Percentiles rank a stretch among this genome's conserved stretches.
Conservation (phyloP, 2,329 filamentous ascomycete genomes). For the Botrytis tulipae region DNA sequence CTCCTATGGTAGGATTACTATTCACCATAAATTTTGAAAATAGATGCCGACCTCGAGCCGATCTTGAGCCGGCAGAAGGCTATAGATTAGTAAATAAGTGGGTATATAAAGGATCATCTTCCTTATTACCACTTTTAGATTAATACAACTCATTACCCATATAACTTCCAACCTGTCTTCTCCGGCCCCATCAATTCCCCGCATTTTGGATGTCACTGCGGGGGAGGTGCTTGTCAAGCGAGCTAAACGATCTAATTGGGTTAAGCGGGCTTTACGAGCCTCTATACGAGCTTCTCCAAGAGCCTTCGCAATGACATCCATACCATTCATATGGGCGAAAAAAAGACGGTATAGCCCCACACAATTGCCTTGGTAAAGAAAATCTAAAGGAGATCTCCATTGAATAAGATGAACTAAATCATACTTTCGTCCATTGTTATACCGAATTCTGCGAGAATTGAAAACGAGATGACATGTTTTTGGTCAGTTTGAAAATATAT, state of each 20-base stretch:
- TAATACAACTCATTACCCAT: too few relatives aligned
- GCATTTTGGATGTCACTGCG: neutral
- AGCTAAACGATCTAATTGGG: neutral
- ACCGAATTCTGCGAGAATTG: neutral
- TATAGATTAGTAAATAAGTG: too few relatives aligned
- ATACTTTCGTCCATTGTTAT: neutral
- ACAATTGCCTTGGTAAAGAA: neutral
- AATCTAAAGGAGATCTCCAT: neutral
- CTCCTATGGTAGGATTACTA: neutral
- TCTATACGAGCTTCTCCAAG: neutral
- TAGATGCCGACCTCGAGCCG: neutral
- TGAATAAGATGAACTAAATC: neutral
- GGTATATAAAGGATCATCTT: too few relatives aligned
- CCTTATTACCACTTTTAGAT: too few relatives aligned
- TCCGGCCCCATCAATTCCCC: neutral
- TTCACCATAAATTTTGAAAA: neutral
- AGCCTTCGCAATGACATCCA: neutral
- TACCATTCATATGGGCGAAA: neutral
- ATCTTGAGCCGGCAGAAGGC: neutral
- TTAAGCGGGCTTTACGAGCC: neutral
- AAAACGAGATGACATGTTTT: neutral
- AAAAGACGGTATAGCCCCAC: neutral
- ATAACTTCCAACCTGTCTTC: too few relatives aligned
- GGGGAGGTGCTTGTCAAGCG: neutral
- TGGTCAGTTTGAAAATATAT: neutral